phyloP scores from a whole-genome alignment of 805 yeast species.

The Kuraishia capsulata region DNA sequence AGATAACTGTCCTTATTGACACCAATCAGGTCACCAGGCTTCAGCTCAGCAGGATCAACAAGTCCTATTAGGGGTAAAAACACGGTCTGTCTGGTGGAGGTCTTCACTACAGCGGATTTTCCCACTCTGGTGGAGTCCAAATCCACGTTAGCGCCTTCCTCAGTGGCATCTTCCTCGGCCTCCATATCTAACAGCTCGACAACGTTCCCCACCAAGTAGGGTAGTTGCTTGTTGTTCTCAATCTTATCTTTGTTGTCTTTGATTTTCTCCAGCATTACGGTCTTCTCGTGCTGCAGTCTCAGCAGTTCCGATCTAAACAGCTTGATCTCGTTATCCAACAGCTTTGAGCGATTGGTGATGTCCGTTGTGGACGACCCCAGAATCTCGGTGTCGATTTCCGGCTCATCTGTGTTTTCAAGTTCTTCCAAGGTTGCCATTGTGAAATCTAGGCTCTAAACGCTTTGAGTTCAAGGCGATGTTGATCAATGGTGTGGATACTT shows the following conservation, averaged over 20 bases:
- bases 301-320: slow-evolving; percentile 89
- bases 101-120: slow-evolving; percentile 96
- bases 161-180: slow-evolving; percentile 72
- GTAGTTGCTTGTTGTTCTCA: slow-evolving; percentile 89
- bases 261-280: slow-evolving; percentile 86
- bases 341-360: slow-evolving; percentile 73
- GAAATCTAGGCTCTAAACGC: background rate
- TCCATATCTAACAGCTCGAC: slow-evolving; percentile 88
- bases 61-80: slow-evolving; percentile 92
- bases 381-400: slow-evolving; percentile 76
- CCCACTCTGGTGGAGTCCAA: slow-evolving; percentile 86
- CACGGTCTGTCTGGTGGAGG: slow-evolving; percentile 96
- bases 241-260: slow-evolving; percentile 95
- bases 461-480: too few species aligned
- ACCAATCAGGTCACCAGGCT: slow-evolving; percentile 97
- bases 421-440: slow-evolving; percentile 82
- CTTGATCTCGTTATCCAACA: slow-evolving; percentile 90
- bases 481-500: too few species aligned
- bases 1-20: slow-evolving; percentile 95
- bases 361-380: slow-evolving; percentile 71
- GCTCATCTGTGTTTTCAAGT: slow-evolving; percentile 43
- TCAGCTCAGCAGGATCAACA: slow-evolving; percentile 83
- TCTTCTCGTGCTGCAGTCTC: slow-evolving; percentile 84
- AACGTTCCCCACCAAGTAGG: slow-evolving; percentile 92
- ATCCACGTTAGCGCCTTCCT: slow-evolving; percentile 94